phyloP scores from a whole-genome alignment of 306 rosid species.

The Casuarina cunninghamiana region DNA sequence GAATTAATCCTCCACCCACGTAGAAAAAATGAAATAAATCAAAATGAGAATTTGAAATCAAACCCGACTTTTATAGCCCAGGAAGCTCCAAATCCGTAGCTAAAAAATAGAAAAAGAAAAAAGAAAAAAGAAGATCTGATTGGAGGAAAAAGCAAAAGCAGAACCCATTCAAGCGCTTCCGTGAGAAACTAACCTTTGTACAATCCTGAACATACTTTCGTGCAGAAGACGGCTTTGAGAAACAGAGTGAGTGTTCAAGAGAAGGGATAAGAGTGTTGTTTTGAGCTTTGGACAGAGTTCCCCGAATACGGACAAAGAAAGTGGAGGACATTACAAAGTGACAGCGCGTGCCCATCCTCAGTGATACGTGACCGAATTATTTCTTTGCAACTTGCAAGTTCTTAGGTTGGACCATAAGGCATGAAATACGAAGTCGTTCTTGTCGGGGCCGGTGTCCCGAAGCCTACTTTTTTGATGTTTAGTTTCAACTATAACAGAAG shows the following conservation, averaged over 20 bases:
- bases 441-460: too few species aligned
- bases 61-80: background rate
- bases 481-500: too few species aligned
- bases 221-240: slow-evolving; percentile 16
- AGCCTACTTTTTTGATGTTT: too few species aligned
- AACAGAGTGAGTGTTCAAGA: background rate
- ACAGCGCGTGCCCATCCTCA: background rate
- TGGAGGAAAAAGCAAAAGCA: background rate
- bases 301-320: background rate
- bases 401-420: background rate
- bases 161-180: background rate
- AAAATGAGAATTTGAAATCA: background rate
- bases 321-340: background rate
- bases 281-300: slow-evolving; percentile 14
- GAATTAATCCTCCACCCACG: background rate
- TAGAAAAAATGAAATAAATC: background rate
- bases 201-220: slow-evolving; percentile 35
- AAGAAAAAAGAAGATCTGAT: background rate
- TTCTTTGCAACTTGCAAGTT: background rate
- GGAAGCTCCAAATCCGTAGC: background rate
- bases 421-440: too few species aligned
- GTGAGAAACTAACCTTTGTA: slow-evolving; percentile 37
- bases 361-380: background rate
- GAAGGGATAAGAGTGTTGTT: background rate
- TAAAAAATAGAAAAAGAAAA: background rate